Percentiles rank a stretch among this genome's conserved stretches.
These are phyloP conservation scores for Kluyveromyces lactis DNA, from an alignment of 805 yeast genomes.

Conservation along the genomic window DNA sequence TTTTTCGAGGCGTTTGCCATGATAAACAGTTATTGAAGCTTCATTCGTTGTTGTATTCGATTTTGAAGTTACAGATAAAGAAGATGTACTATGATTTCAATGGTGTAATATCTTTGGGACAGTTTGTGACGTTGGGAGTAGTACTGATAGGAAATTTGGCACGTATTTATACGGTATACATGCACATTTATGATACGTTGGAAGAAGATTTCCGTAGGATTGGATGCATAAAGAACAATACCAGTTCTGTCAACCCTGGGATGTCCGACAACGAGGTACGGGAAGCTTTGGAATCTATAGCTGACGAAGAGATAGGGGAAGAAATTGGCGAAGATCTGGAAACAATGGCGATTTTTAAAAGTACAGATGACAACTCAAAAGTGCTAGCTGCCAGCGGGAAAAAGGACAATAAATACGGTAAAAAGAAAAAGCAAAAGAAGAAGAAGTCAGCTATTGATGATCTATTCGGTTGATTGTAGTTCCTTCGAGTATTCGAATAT, in stretches of 20 bases:
- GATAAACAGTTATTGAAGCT: constrained; percentile 10
- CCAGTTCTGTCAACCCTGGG: too few species aligned
- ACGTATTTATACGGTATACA: constrained; percentile 30
- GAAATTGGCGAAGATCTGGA: constrained; percentile 10
- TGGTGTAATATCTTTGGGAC: constrained; percentile 64
- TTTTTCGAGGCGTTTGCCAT: constrained; percentile 23
- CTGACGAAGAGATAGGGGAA: constrained; percentile 30
- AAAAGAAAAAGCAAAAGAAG: constrained; percentile 38
- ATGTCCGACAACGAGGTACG: too few species aligned
- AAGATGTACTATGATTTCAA: constrained; percentile 54
- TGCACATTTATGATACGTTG: constrained; percentile 11
- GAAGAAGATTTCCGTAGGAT: constrained; percentile 15
- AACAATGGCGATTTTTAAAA: too few species aligned
- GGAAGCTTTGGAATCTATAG: not conserved
- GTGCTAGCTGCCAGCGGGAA: too few species aligned
- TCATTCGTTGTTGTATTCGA: constrained; percentile 17
- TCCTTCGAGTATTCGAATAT: not conserved
- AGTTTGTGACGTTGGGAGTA: constrained; percentile 67
- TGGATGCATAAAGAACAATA: constrained; percentile 10
- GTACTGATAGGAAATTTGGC: constrained; percentile 52
- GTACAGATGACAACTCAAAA: too few species aligned
- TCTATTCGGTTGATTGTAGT: constrained; percentile 51
- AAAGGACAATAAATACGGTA: constrained; percentile 12
- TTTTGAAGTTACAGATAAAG: constrained; percentile 33
- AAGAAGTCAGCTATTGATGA: constrained; percentile 58